Base-by-base conservation (phyloP, 2,329 filamentous ascomycete species). In the Fusarium lateritium region DNA sequence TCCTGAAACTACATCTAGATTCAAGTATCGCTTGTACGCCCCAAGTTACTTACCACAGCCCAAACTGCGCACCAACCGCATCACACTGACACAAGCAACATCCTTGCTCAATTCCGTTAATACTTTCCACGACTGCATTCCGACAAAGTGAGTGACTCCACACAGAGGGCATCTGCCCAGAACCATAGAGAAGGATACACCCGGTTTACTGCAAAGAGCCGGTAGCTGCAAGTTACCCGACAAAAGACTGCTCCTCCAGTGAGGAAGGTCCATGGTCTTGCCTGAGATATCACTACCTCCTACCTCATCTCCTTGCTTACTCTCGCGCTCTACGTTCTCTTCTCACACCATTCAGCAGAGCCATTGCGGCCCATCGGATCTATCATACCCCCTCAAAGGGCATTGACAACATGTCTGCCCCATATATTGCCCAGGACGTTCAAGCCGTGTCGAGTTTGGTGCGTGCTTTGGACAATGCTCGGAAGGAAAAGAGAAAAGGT, bases 371-470 rank as follows among this genome's bases (percentile, higher is more conserved):
- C 34, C 38, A 33, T 17, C 55, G 21, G 33, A 53, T 42, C 24
- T 31, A 28, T 39, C 45, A 26, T 24, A 44, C 19, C 33, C 38
- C 52, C 36, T 28, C 44, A 46, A 36, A 31, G 13, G 40, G 34
- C 19, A 19, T 38, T 26, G 24, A 47, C 28, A 58, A 21, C 19
- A 79, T 80, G 78, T 69, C 72, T 55, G 70, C 85, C 24, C 93
- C 92, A 3, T 92, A 89, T 77, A 80, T 83, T 65, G 79, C 86
- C 6, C 95, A 98, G 80, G 88, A 97, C 76, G 82, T 85, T 11
- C 83, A 89, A 47, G 86, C 92, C 73, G 86, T 96, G 58, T 82
- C 87, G 5, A 82, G 85, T 53, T 86, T 98, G 73, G 79, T 97
- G 21, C 82, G 83, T 24, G 82, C 83, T 24, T 85, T 97, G 19